phyloP scores from a whole-genome alignment of 441 rosid genomes.

The Populus hybrid region DNA sequence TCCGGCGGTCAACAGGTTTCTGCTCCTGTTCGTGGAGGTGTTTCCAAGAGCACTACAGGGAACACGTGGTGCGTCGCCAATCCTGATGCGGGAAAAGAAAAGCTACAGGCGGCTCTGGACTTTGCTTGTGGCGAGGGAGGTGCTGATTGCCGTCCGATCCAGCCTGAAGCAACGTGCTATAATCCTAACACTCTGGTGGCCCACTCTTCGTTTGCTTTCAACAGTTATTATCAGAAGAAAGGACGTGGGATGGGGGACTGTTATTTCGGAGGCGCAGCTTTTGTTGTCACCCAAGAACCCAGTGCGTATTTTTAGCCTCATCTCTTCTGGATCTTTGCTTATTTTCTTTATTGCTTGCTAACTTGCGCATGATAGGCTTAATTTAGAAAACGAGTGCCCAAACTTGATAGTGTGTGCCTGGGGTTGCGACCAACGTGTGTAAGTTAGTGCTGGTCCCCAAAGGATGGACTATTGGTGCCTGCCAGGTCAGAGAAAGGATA shows the following conservation, averaged over 20 bases:
- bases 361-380: neutral
- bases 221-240: conserved; percentile 81
- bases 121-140: conserved; percentile 87
- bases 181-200: conserved; percentile 71
- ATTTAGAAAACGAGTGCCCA: neutral
- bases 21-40: conserved; percentile 40
- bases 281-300: conserved; percentile 65
- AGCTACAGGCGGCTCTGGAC: conserved; percentile 65
- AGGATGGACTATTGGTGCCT: conserved; percentile 2
- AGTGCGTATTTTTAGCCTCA: conserved; percentile 42
- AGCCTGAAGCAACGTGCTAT: conserved; percentile 66
- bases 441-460: neutral
- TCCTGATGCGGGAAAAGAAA: conserved; percentile 48
- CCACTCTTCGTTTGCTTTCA: conserved; percentile 87
- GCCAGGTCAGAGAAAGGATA: conserved; percentile 15
- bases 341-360: neutral
- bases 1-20: conserved; percentile 21
- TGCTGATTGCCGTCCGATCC: conserved; percentile 78
- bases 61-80: conserved; percentile 86
- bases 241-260: conserved; percentile 66
- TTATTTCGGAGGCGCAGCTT: conserved; percentile 79
- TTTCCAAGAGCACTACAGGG: conserved; percentile 60
- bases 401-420: conserved; percentile 1
- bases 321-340: neutral
- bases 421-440: neutral